A percentile compares a stretch with the other conserved stretches of the same genome.
Conservation (phyloP, 2,329 filamentous ascomycete species). For the Shiraia bambusicola region DNA sequence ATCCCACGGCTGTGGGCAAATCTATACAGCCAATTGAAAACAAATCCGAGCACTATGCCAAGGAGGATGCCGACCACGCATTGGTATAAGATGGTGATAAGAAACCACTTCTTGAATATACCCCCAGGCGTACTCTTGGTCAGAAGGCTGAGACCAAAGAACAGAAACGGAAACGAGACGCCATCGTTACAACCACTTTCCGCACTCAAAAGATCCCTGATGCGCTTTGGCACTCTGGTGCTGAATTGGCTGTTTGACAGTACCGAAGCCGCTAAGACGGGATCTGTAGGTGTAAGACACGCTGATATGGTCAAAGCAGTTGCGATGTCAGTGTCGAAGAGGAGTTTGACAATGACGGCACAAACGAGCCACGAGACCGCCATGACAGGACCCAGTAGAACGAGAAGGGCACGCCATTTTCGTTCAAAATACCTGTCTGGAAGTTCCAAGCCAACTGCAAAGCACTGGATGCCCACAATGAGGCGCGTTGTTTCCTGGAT, state of each 20-base stretch:
- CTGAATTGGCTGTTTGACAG: constrained; percentile 57
- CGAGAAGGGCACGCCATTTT: constrained; percentile 54
- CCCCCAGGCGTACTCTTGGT: constrained; percentile 42
- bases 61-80: constrained; percentile 52
- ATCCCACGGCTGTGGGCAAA: constrained; percentile 50
- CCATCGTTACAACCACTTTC: constrained; percentile 61
- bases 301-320: constrained; percentile 56
- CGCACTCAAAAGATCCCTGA: constrained; percentile 55
- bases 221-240: constrained; percentile 52
- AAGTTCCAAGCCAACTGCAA: constrained; percentile 42
- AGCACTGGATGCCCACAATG: constrained; percentile 49
- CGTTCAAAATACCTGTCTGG: constrained; percentile 51
- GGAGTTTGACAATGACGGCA: constrained; percentile 48
- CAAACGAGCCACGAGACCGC: constrained; percentile 52
- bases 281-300: constrained; percentile 60
- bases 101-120: constrained; percentile 54
- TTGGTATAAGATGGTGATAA: constrained; percentile 59
- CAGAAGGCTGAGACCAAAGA: constrained; percentile 53
- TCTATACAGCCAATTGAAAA: constrained; percentile 52
- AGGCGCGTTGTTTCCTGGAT: constrained; percentile 48
- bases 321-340: constrained; percentile 50
- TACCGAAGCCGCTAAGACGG: constrained; percentile 57
- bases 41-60: constrained; percentile 51
- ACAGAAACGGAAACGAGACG: constrained; percentile 58
- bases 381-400: constrained; percentile 57